Evolutionary conservation across 176 grass and related monocot genomes (phyloP).

Genomic region (Canna indica): DNA sequence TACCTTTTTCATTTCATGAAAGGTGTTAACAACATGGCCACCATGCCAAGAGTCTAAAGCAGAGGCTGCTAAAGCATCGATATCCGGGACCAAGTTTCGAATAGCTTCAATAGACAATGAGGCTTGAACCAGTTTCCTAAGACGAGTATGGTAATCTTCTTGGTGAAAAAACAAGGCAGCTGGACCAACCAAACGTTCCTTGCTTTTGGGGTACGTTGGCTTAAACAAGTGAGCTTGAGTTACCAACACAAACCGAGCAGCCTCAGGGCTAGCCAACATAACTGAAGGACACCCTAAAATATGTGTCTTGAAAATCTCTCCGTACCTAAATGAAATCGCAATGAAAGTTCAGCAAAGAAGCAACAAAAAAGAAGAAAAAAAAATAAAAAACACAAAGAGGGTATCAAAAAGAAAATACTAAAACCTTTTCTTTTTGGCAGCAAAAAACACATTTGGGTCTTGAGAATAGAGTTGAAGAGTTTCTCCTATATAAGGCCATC

Average conservation of each 20-base stretch:
- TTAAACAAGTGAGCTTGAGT: slow-evolving; percentile 60
- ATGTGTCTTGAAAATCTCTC: slow-evolving; percentile 88
- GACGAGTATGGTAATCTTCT: slow-evolving; percentile 71
- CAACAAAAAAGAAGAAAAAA: too few relatives aligned
- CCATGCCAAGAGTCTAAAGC: slow-evolving; percentile 40
- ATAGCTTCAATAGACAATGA: slow-evolving; percentile 50
- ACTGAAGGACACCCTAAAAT: slow-evolving; percentile 81
- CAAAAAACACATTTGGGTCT: slow-evolving; percentile 80
- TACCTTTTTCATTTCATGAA: slow-evolving; percentile 73
- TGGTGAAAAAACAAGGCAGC: slow-evolving; percentile 93
- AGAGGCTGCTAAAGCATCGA: slow-evolving; percentile 59
- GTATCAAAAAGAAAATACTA: too few relatives aligned
- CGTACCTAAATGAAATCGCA: slow-evolving; percentile 40
- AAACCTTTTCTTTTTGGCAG: slow-evolving; percentile 63
- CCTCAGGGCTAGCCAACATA: slow-evolving; percentile 95
- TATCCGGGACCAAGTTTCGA: slow-evolving; percentile 45
- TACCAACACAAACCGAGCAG: slow-evolving; percentile 77
- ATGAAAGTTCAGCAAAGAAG: too few relatives aligned
- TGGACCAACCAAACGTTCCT: slow-evolving; percentile 86
- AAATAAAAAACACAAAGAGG: too few relatives aligned
- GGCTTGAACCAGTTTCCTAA: slow-evolving; percentile 56
- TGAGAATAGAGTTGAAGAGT: slow-evolving; percentile 91
- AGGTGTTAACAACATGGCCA: slow-evolving; percentile 31
- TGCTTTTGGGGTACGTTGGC: slow-evolving; percentile 85
- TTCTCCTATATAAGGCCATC: slow-evolving; percentile 90